Conservation (phyloP, 179 eudicot species). For the Drosera spatulata region DNA sequence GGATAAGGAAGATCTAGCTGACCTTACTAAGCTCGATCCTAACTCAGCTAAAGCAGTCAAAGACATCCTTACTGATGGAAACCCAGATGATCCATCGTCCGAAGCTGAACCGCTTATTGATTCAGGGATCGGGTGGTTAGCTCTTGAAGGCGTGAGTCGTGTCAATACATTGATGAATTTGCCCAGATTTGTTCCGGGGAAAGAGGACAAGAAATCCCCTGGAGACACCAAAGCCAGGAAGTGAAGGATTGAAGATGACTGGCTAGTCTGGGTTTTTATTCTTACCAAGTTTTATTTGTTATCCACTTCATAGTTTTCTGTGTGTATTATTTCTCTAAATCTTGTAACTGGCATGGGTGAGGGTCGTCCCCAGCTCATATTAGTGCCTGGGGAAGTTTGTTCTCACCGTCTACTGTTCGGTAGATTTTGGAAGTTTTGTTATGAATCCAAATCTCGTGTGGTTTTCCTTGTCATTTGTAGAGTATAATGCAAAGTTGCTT, state of each 20-base stretch:
- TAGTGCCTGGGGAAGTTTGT: constrained; percentile 29
- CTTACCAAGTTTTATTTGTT: neutral
- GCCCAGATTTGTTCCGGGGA: constrained; percentile 27
- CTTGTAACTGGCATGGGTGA: constrained; percentile 8
- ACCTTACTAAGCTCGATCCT: constrained; percentile 15
- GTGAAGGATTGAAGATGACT: constrained; percentile 7
- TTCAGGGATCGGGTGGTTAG: constrained; percentile 40
- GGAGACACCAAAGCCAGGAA: constrained; percentile 19
- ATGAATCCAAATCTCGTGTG: constrained; percentile 18
- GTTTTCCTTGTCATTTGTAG: neutral
- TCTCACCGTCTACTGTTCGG: constrained; percentile 14
- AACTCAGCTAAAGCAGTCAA: constrained; percentile 22
- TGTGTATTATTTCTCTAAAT: neutral
- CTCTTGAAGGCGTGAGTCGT: constrained; percentile 77
- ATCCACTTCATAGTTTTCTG: neutral
- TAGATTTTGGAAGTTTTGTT: constrained; percentile 21
- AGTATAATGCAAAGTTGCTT: too few relatives aligned
- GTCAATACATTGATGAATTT: constrained; percentile 61
- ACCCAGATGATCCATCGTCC: constrained; percentile 15
- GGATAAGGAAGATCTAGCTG: constrained; percentile 14
- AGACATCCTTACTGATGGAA: constrained; percentile 9
- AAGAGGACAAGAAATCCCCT: constrained; percentile 5
- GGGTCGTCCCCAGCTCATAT: constrained; percentile 31
- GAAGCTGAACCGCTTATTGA: constrained; percentile 8
- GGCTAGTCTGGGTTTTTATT: neutral